Conservation (phyloP, 208 protist genomes). For the Acanthamoeba culbertsoni region DNA sequence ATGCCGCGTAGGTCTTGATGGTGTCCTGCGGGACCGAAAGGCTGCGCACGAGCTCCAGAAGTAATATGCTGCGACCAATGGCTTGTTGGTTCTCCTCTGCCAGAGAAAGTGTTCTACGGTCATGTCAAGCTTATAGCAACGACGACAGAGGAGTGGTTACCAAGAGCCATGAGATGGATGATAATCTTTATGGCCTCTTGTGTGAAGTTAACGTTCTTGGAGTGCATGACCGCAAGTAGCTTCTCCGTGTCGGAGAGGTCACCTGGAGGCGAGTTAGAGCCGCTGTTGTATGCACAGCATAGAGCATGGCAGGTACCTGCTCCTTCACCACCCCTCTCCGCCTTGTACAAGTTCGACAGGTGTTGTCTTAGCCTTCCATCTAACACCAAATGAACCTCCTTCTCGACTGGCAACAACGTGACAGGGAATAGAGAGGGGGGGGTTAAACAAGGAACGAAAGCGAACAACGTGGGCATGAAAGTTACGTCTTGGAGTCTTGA, state of each 20-base stretch:
- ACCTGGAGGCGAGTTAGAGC: too few relatives aligned
- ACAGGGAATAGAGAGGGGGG: not conserved
- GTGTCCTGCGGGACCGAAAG: constrained; percentile 10
- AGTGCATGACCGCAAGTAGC: constrained; percentile 44
- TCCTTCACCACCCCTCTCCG: not conserved
- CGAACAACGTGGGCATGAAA: not conserved
- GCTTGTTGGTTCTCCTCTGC: constrained; percentile 45
- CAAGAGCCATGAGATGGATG: constrained; percentile 47
- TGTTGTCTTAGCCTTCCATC: not conserved
- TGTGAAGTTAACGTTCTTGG: constrained; percentile 57
- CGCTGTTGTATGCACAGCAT: not conserved
- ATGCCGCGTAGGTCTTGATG: constrained; percentile 34
- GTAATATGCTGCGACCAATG: not conserved
- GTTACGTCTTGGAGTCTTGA: not conserved
- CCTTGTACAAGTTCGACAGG: constrained; percentile 7
- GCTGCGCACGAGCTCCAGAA: not conserved
- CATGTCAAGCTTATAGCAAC: not conserved
- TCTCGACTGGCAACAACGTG: not conserved
- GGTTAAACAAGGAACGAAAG: not conserved
- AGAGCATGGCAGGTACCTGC: not conserved
- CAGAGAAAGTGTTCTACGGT: not conserved
- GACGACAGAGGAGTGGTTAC: not conserved
- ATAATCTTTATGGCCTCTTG: constrained; percentile 61
- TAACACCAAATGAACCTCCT: not conserved
- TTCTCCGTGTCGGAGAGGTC: constrained; percentile 52